Percentiles rank a stretch among this genome's conserved stretches.
Conservation (phyloP, 1,284 basidiomycete species). For the Coniophora puteana region DNA sequence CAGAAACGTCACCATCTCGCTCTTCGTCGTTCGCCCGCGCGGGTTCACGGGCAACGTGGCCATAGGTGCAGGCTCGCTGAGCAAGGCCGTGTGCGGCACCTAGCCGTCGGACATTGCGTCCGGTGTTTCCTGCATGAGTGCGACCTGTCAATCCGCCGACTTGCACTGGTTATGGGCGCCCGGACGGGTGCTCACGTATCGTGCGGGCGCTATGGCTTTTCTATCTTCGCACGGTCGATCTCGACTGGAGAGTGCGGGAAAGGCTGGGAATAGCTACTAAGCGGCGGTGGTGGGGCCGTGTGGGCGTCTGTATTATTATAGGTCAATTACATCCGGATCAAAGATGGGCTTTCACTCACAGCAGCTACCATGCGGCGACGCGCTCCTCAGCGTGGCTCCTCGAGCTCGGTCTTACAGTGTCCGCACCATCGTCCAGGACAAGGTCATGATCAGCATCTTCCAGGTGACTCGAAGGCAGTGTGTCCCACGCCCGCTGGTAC, state of each 20-base stretch:
- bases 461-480: too few species aligned
- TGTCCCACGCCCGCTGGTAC: too few species aligned
- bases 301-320: too few species aligned
- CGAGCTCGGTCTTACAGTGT: too few species aligned
- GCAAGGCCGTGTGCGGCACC: conserved; percentile 94
- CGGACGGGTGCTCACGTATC: conserved; percentile 82
- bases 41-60: conserved; percentile 92
- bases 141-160: conserved; percentile 93
- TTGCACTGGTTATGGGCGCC: conserved; percentile 97
- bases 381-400: too few species aligned
- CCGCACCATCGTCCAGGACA: too few species aligned
- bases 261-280: too few species aligned
- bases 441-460: too few species aligned
- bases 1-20: conserved; percentile 95
- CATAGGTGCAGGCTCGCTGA: conserved; percentile 94
- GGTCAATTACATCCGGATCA: too few species aligned
- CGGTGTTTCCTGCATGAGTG: conserved; percentile 95
- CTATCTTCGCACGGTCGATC: conserved; percentile 94
- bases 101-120: conserved; percentile 98
- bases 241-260: conserved; percentile 91
- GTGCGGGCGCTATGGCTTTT: conserved; percentile 86
- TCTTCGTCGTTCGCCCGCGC: conserved; percentile 87
- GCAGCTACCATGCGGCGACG: too few species aligned
- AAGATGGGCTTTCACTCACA: too few species aligned
- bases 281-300: too few species aligned